These are phyloP conservation scores for Ganoderma leucocontextum DNA, from an alignment of 1,284 basidiomycete species.

Conservation along the genomic window DNA sequence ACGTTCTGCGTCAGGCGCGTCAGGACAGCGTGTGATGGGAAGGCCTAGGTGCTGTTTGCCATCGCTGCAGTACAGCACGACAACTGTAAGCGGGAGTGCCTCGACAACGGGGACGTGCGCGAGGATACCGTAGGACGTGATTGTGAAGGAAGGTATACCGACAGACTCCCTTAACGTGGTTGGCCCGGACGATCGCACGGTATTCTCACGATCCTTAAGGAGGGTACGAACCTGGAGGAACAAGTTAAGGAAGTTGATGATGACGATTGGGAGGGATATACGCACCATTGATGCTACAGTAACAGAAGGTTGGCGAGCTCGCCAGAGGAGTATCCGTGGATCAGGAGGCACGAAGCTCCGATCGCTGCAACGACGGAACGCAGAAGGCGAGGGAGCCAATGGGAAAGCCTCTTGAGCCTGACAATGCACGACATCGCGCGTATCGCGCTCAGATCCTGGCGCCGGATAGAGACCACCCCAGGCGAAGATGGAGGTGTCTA, in stretches of 20 bases:
- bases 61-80: not conserved
- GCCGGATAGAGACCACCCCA: slow-evolving; percentile 6
- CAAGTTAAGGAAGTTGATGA: not conserved
- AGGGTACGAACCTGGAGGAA: not conserved
- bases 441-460: not conserved
- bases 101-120: not conserved
- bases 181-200: not conserved
- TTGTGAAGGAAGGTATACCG: not conserved
- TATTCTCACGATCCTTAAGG: not conserved
- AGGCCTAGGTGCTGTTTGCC: not conserved
- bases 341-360: not conserved
- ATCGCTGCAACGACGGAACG: not conserved
- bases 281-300: not conserved
- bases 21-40: not conserved
- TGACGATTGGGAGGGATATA: not conserved
- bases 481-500: slow-evolving; percentile 10
- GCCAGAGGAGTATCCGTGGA: not conserved
- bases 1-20: not conserved
- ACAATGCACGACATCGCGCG: not conserved
- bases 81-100: not conserved
- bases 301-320: not conserved
- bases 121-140: not conserved
- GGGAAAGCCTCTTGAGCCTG: not conserved
- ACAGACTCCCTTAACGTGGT: not conserved
- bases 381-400: not conserved